Base-by-base conservation (phyloP, 2,329 filamentous ascomycete species). In the Hypoxylon sp. region DNA sequence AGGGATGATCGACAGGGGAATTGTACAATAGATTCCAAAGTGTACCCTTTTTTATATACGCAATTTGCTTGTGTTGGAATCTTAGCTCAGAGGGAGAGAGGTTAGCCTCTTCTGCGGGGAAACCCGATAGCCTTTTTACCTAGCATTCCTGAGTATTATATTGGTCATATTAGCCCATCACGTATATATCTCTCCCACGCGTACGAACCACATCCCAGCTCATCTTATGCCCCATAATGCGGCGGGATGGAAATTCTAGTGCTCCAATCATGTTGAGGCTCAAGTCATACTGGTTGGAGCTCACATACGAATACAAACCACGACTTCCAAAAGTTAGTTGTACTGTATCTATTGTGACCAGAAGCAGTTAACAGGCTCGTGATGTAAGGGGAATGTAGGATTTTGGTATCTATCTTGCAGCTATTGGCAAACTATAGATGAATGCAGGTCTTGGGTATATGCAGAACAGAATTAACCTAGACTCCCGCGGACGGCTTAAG, bases 401-500 rank as follows among this genome's bases (percentile, higher is more conserved):
- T n/a, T n/a, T n/a, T n/a, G n/a, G n/a, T n/a, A n/a, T 40, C 9
- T 17, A 42, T 10, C 18, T 18, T 17, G n/a, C 9, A 3, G 31
- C n/a, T 35, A 35, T 35, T 17, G 31, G 18, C 6, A 9, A n/a
- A 35, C 31, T 18, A 10, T 37, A 29, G 17, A 13, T 46, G 6
- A 41, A 33, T 26, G 45, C 45, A 52, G 8, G 33, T 38, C n/a
- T 41, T 46, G 55, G 56, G 53, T 48, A 53, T 58, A 58, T 55
- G 55, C 31, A 54, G 53, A 57, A 48, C 21, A 50, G 21, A 42
- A 55, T 41, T 60, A 62, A 20, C 64, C 53, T 62, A 63, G 24
- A 37, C 27, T 58, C 46, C 58, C 37, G 61, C 63, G 13, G 58
- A 57, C 0, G 83, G 79, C 66, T 81, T 77, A 27, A 94, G 73